These are phyloP conservation scores for Choiromyces venosus DNA, from an alignment of 495 filamentous ascomycete species.

Conservation along the genomic window DNA sequence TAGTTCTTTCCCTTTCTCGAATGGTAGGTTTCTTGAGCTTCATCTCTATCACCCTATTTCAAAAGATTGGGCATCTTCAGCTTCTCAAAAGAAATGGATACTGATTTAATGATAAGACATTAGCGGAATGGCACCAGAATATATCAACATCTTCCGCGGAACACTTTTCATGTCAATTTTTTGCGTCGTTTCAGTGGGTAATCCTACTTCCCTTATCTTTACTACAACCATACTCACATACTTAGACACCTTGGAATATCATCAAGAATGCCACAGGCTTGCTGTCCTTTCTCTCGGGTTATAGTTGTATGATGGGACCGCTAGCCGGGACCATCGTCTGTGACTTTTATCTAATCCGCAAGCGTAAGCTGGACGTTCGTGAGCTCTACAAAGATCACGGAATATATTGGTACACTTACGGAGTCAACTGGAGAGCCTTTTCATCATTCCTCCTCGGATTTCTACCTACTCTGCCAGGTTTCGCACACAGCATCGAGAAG, in stretches of 20 bases:
- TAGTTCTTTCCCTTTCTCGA: constrained; percentile 44
- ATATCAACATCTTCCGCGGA: constrained; percentile 46
- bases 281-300: constrained; percentile 48
- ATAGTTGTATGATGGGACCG: constrained; percentile 49
- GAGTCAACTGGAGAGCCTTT: constrained; percentile 47
- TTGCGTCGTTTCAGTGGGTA: constrained; percentile 44
- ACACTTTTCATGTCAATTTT: constrained; percentile 44
- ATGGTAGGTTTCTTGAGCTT: constrained; percentile 39
- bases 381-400: constrained; percentile 45
- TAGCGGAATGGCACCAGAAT: constrained; percentile 44
- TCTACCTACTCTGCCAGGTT: constrained; percentile 47
- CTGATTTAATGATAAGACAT: constrained; percentile 6
- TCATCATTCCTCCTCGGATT: constrained; percentile 46
- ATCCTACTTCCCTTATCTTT: background rate
- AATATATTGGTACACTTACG: constrained; percentile 47
- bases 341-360: constrained; percentile 48
- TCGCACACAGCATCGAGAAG: constrained; percentile 40
- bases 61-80: background rate
- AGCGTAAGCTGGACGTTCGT: constrained; percentile 42
- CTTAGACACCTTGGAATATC: constrained; percentile 50
- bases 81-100: background rate
- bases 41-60: background rate
- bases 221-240: constrained; percentile 2
- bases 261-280: constrained; percentile 47
- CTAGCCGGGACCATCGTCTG: constrained; percentile 48